Percentiles rank a stretch among this genome's conserved stretches.
Conservation (phyloP, 352 stramenopile species). For the Phytophthora parvispora region DNA sequence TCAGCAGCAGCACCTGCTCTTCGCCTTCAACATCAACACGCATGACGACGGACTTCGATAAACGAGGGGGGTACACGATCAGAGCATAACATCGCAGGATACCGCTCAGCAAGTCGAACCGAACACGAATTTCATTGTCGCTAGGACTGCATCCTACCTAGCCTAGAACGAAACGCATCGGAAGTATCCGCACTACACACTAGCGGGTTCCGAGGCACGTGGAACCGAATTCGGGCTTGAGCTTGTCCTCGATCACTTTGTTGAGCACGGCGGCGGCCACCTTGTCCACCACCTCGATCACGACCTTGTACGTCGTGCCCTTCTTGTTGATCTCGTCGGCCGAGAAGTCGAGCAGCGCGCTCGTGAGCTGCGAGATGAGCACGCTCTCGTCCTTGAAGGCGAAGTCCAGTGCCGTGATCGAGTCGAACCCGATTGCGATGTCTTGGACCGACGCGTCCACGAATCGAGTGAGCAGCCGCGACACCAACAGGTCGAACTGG, state of each 20-base stretch:
- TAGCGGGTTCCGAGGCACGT: constrained; percentile 44
- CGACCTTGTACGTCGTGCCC: constrained; percentile 52
- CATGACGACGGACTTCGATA: not conserved
- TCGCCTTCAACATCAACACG: not conserved
- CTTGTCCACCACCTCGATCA: constrained; percentile 42
- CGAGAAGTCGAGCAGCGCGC: constrained; percentile 51
- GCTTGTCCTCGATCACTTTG: constrained; percentile 47
- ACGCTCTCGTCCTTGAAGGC: constrained; percentile 45
- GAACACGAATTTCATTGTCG: not conserved
- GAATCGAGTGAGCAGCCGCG: constrained; percentile 43
- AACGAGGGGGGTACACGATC: not conserved
- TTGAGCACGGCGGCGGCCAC: constrained; percentile 53
- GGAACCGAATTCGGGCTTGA: constrained; percentile 48
- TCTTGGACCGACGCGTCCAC: constrained; percentile 35
- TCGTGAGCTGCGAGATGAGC: constrained; percentile 51
- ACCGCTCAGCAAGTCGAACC: not conserved
- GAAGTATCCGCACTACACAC: no score
- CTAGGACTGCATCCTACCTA: no score
- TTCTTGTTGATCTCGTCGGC: constrained; percentile 70
- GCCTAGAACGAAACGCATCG: not conserved
- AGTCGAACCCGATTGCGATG: constrained; percentile 34
- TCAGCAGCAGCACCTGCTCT: not conserved
- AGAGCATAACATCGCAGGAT: no score
- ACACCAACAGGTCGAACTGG: constrained; percentile 31
- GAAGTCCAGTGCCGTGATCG: constrained; percentile 51